Percentiles rank a stretch among this genome's conserved stretches.
Conservation (phyloP, 192 early-diverging fungal species). For the Coemansia nantahalensis region DNA sequence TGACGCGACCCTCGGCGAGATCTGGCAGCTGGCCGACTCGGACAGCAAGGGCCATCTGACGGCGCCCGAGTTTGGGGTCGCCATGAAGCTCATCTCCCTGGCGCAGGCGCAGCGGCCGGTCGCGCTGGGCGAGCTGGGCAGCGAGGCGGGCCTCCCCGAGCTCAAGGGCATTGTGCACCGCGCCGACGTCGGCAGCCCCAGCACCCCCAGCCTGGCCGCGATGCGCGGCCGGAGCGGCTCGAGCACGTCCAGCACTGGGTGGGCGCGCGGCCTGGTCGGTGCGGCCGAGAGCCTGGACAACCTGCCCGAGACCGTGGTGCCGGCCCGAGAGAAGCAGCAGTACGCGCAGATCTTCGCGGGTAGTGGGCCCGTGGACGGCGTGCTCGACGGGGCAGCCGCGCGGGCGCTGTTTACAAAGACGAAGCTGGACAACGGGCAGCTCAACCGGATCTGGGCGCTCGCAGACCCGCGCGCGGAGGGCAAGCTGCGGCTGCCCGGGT, state of each 20-base stretch:
- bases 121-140: slow-evolving; percentile 48
- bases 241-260: slow-evolving; percentile 37
- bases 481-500: slow-evolving; percentile 75
- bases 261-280: slow-evolving; percentile 21
- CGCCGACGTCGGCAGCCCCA: slow-evolving; percentile 9
- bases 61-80: slow-evolving; percentile 69
- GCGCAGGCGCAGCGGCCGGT: slow-evolving; percentile 70
- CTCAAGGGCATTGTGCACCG: slow-evolving; percentile 56
- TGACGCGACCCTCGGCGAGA: slow-evolving; percentile 61
- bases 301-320: slow-evolving; percentile 15
- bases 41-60: slow-evolving; percentile 76
- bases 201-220: slow-evolving; percentile 1
- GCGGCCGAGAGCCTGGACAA: slow-evolving; percentile 1
- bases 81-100: slow-evolving; percentile 86
- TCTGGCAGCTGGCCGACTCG: slow-evolving; percentile 85
- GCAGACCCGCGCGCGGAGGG: slow-evolving; percentile 73
- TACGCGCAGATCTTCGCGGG: slow-evolving; percentile 62
- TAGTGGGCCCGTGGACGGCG: slow-evolving; percentile 58
- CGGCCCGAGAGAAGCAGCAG: slow-evolving; percentile 57
- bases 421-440: slow-evolving; percentile 69
- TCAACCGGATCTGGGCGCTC: slow-evolving; percentile 81
- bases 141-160: slow-evolving; percentile 56
- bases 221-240: slow-evolving; percentile 33
- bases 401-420: slow-evolving; percentile 78
- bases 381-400: slow-evolving; percentile 65